phyloP scores from a whole-genome alignment of 1,284 basidiomycete genomes.

The Marasmius tenuissimus region DNA sequence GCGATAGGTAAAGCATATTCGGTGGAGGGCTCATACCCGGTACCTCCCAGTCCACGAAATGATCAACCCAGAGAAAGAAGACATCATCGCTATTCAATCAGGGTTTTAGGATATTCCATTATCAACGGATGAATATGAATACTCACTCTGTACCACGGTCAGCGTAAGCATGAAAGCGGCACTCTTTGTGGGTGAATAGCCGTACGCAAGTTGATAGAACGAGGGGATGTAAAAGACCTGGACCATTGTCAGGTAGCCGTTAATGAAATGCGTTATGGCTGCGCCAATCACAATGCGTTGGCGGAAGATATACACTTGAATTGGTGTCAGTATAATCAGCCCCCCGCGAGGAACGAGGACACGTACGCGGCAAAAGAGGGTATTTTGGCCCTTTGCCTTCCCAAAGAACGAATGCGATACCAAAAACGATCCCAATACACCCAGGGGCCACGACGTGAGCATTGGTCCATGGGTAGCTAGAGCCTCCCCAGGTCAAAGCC shows the following conservation, averaged over 20 bases:
- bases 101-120: neutral
- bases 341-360: neutral
- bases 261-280: slow-evolving; percentile 22
- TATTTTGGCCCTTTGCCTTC: slow-evolving; percentile 13
- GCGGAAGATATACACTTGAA: slow-evolving; percentile 16
- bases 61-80: slow-evolving; percentile 17
- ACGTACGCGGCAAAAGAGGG: slow-evolving; percentile 7
- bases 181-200: slow-evolving; percentile 24
- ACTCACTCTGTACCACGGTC: slow-evolving; percentile 20
- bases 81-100: slow-evolving; percentile 6
- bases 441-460: slow-evolving; percentile 11
- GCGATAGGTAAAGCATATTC: neutral
- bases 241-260: slow-evolving; percentile 22
- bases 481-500: slow-evolving; percentile 21
- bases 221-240: slow-evolving; percentile 23
- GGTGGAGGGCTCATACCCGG: slow-evolving; percentile 9
- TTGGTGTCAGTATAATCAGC: neutral
- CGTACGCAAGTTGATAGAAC: slow-evolving; percentile 22
- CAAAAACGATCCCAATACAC: slow-evolving; percentile 11
- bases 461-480: slow-evolving; percentile 16
- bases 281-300: slow-evolving; percentile 21
- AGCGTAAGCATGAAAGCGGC: slow-evolving; percentile 20
- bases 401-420: slow-evolving; percentile 18
- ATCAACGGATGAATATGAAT: neutral
- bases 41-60: slow-evolving; percentile 21